Percentiles rank a stretch among this genome's conserved stretches.
Evolutionary conservation across 2,329 filamentous ascomycete genomes (phyloP).

Genomic region (Aspergillus candidus): DNA sequence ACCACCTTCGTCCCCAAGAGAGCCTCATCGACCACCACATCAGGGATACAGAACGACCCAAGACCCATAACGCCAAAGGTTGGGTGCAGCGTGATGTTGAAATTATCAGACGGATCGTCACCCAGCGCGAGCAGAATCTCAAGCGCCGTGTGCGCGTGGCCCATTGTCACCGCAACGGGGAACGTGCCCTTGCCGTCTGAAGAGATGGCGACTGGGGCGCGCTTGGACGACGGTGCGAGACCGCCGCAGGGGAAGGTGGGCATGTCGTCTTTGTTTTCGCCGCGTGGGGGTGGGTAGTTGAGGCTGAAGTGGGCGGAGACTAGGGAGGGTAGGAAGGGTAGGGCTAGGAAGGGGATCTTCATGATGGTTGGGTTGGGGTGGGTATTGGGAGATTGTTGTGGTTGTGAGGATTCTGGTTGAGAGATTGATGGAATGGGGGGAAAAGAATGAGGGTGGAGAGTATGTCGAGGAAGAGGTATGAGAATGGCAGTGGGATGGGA

Average conservation of each 20-base stretch:
- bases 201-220: slow-evolving; percentile 46
- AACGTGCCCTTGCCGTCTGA: slow-evolving; percentile 33
- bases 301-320: slow-evolving; percentile 53
- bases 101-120: slow-evolving; percentile 51
- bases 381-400: neutral
- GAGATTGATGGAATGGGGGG: neutral
- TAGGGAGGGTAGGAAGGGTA: slow-evolving; percentile 40
- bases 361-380: slow-evolving; percentile 11
- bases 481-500: too few species aligned
- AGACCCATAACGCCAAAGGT: slow-evolving; percentile 55
- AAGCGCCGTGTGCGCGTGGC: slow-evolving; percentile 48
- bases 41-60: slow-evolving; percentile 61
- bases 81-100: slow-evolving; percentile 62
- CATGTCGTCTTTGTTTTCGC: slow-evolving; percentile 44
- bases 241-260: slow-evolving; percentile 48
- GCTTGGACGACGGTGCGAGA: slow-evolving; percentile 39
- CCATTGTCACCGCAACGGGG: slow-evolving; percentile 48
- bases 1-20: slow-evolving; percentile 41
- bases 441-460: neutral
- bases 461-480: too few species aligned
- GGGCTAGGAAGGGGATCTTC: slow-evolving; percentile 30
- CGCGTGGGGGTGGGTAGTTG: slow-evolving; percentile 47
- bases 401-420: neutral
- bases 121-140: slow-evolving; percentile 51
- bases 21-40: slow-evolving; percentile 39